Percentiles rank a stretch among this genome's conserved stretches.
Conservation (phyloP, 768 basidiomycete genomes). For the Boletus subparvulus region DNA sequence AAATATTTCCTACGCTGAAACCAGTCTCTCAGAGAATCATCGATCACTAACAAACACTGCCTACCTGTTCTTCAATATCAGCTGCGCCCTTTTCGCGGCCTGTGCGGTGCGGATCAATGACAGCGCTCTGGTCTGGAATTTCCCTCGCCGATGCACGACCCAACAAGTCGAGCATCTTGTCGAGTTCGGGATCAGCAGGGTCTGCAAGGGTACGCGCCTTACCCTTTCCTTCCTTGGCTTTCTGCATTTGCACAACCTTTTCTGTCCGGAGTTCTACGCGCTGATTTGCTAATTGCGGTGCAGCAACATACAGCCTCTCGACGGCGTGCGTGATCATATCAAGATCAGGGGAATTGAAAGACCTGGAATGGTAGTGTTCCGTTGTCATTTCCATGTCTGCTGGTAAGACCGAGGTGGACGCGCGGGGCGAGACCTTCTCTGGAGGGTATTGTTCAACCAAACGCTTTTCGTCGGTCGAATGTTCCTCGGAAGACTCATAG, state of each 20-base stretch:
- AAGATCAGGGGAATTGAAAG: constrained; percentile 65
- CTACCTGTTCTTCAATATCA: constrained; percentile 65
- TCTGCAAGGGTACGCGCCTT: constrained; percentile 44
- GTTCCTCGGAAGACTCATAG: constrained; percentile 5
- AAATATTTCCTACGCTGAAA: constrained; percentile 72
- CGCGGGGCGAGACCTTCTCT: constrained; percentile 19
- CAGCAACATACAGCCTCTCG: constrained; percentile 79
- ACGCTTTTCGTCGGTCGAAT: constrained; percentile 7
- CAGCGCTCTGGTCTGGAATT: constrained; percentile 66
- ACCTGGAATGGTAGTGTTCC: background rate
- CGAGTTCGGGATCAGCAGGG: constrained; percentile 48
- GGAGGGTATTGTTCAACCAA: constrained; percentile 15
- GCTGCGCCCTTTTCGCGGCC: constrained; percentile 50
- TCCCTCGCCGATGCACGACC: constrained; percentile 69
- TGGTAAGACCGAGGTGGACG: background rate
- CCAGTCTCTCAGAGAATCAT: constrained; percentile 3
- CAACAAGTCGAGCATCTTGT: constrained; percentile 68
- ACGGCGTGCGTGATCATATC: constrained; percentile 86
- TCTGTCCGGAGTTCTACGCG: constrained; percentile 82
- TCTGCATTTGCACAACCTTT: constrained; percentile 72
- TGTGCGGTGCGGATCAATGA: constrained; percentile 62
- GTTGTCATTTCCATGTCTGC: background rate
- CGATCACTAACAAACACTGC: constrained; percentile 9
- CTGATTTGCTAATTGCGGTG: constrained; percentile 89
- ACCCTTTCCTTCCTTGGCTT: constrained; percentile 54